These are phyloP conservation scores for Mimosa pudica DNA, from an alignment of 306 rosid species.

Conservation along the genomic window DNA sequence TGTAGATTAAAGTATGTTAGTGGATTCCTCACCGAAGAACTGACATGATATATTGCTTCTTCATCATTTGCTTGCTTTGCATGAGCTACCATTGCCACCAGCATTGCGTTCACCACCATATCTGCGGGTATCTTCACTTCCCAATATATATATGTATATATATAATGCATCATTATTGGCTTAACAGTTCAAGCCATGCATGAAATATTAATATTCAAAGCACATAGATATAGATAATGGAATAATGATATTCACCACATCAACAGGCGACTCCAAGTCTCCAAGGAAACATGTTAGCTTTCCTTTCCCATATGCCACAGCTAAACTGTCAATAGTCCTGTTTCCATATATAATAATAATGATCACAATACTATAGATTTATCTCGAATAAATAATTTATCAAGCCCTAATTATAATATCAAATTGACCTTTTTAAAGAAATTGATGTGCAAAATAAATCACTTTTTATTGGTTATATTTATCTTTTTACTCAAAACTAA, in stretches of 20 bases:
- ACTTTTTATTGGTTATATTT: no score
- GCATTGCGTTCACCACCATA: constrained; percentile 83
- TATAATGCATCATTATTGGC: neutral
- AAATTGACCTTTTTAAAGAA: no score
- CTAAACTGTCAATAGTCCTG: constrained; percentile 87
- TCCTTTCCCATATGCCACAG: constrained; percentile 84
- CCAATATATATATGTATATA: no score
- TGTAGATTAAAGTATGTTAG: constrained; percentile 39
- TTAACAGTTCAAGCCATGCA: no score
- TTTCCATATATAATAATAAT: constrained; percentile 1
- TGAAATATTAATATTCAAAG: neutral
- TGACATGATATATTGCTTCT: constrained; percentile 60
- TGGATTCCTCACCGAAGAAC: constrained; percentile 69
- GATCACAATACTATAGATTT: neutral
- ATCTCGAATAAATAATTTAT: neutral
- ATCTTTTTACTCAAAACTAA: no score
- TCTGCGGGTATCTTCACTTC: constrained; percentile 81
- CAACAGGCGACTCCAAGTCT: constrained; percentile 48
- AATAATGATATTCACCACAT: constrained; percentile 44
- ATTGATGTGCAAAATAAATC: no score
- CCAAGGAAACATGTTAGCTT: constrained; percentile 65
- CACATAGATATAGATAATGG: no score
- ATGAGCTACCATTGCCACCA: constrained; percentile 64
- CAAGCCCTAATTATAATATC: no score
- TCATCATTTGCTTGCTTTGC: constrained; percentile 39